These are phyloP conservation scores for Castanospermum australe DNA, from an alignment of 306 rosid species.

Conservation along the genomic window DNA sequence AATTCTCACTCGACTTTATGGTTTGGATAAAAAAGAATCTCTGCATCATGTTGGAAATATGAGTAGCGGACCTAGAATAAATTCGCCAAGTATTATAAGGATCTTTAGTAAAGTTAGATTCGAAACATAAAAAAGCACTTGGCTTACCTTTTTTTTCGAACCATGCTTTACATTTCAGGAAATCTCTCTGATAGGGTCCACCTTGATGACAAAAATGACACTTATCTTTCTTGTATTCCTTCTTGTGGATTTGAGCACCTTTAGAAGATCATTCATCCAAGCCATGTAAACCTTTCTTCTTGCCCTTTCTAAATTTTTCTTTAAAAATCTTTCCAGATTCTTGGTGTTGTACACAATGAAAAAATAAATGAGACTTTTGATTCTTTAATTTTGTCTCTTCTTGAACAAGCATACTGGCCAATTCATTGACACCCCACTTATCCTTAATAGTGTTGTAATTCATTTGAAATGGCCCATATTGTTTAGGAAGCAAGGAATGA, in stretches of 20 bases:
- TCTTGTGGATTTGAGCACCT: neutral
- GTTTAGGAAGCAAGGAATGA: neutral
- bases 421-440: neutral
- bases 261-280: neutral
- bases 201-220: neutral
- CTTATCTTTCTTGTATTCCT: neutral
- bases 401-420: neutral
- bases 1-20: neutral
- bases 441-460: neutral
- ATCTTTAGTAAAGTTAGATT: neutral
- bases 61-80: neutral
- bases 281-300: neutral
- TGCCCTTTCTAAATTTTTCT: no score
- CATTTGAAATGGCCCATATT: neutral
- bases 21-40: neutral
- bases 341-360: neutral
- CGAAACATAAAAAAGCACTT: neutral
- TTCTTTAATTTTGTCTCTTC: neutral
- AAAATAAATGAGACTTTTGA: neutral
- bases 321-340: no score
- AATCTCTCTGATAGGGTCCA: neutral
- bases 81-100: neutral
- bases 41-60: neutral
- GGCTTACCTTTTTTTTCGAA: neutral
- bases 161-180: neutral